phyloP scores from a whole-genome alignment of 2,329 filamentous ascomycete genomes.

The Hymenoscyphus repandus region DNA sequence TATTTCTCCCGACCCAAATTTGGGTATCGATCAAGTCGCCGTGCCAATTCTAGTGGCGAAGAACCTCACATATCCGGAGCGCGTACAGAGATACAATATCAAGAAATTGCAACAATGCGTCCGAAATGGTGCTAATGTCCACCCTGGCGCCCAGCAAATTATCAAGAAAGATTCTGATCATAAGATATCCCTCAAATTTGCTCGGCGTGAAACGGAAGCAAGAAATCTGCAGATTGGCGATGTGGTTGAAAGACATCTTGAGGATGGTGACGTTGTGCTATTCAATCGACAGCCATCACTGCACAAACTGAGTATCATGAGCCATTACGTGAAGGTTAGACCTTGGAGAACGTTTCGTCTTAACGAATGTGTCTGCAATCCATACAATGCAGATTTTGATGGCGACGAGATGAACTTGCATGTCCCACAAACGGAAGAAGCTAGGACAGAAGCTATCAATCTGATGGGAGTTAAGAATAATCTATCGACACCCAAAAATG shows the following conservation, averaged over 20 bases:
- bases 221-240: constrained; percentile 75
- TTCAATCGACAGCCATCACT: constrained; percentile 98
- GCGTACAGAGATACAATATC: constrained; percentile 79
- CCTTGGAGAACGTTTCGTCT: constrained; percentile 94
- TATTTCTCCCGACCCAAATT: constrained; percentile 93
- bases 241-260: constrained; percentile 87
- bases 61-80: constrained; percentile 92
- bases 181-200: constrained; percentile 72
- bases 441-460: constrained; percentile 88
- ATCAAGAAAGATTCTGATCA: constrained; percentile 64
- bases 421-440: constrained; percentile 96
- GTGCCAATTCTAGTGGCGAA: constrained; percentile 89
- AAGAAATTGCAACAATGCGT: constrained; percentile 73
- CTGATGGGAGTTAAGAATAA: constrained; percentile 99
- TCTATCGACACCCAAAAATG: constrained; percentile 91
- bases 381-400: constrained; percentile 98
- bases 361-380: constrained; percentile 96
- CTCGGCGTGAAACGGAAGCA: constrained; percentile 65
- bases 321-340: constrained; percentile 86
- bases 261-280: constrained; percentile 91
- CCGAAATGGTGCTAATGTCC: constrained; percentile 67
- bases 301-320: constrained; percentile 98
- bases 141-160: constrained; percentile 84
- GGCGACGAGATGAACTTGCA: constrained; percentile 99
- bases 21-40: constrained; percentile 89